A percentile compares a stretch with the other conserved stretches of the same genome.
Evolutionary conservation across 83 land plant genomes (phyloP).

Genomic region (Picea abies): DNA sequence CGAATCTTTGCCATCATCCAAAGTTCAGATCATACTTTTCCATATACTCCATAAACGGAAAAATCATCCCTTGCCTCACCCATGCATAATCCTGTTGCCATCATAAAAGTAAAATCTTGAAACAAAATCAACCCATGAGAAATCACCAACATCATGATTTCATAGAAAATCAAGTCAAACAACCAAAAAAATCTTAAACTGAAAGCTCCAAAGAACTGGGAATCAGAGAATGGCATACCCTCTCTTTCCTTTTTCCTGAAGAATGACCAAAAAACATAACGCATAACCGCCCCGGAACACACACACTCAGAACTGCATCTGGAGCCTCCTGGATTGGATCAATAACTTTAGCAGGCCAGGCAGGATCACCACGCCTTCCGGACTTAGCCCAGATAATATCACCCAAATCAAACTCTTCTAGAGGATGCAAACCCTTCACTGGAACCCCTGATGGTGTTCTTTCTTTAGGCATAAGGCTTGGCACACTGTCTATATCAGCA

Average conservation of each 20-base stretch:
- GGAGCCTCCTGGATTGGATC: constrained; percentile 86
- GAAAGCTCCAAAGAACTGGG: neutral
- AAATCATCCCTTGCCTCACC: constrained; percentile 90
- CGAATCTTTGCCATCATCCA: neutral
- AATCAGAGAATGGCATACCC: constrained; percentile 42
- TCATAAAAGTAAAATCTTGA: constrained; percentile 11
- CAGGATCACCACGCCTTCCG: constrained; percentile 66
- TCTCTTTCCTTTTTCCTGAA: constrained; percentile 47
- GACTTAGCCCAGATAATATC: constrained; percentile 97
- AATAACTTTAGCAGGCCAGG: constrained; percentile 95
- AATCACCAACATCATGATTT: constrained; percentile 6
- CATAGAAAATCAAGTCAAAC: neutral
- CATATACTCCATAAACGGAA: constrained; percentile 73
- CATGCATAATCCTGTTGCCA: constrained; percentile 87
- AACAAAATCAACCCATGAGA: neutral
- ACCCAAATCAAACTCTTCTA: constrained; percentile 68
- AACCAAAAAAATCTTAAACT: neutral
- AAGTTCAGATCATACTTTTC: constrained; percentile 38
- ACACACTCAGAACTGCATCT: constrained; percentile 60
- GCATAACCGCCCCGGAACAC: constrained; percentile 70
- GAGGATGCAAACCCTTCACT: constrained; percentile 36
- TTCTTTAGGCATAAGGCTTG: neutral
- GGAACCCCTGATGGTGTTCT: constrained; percentile 15
- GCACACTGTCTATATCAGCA: neutral
- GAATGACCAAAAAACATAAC: constrained; percentile 94